Base-by-base conservation (phyloP, 2,329 filamentous ascomycete genomes). In the Aulographum hederae region DNA sequence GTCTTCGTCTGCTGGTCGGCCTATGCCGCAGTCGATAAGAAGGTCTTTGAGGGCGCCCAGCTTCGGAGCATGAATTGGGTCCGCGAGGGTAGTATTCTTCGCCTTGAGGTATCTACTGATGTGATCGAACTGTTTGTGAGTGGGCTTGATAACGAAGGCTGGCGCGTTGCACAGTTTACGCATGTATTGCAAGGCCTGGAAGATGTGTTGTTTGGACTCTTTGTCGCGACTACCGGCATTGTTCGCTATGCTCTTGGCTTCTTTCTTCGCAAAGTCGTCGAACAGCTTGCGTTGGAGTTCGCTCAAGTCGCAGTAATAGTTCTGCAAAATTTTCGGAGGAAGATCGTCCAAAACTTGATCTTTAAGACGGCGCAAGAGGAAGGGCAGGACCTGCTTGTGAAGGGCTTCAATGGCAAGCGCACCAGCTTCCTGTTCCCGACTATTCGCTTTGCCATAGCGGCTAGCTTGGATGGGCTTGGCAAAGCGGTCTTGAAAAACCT, bases 151-250 rank as follows among this genome's bases (percentile, higher is more conserved):
- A 6, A 98, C 89, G 41, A 98, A 66, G 0, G 89, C 84, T 0
- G 89, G 89, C 3, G 89, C 94, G 51, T 98, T 98, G 67, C 89
- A 98, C 4, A 98, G 70, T 58, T 95, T 95, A 38, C 91, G 82
- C 91, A 98, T 98, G 57, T 98, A 98, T 51, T 98, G 91, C 28
- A 98, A 58, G 3, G 91, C 89, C 52, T 95, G 86, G 77, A 98
- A 98, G 43, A 98, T 98, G 53, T 98, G 89, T 51, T 92, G 80
- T 53, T 98, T 98, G 41, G 84, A 76, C 39, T 92, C 81, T 50
- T 91, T 92, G 47, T 94, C 86, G 17, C 78, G 74, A 18, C 73
- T 74, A 11, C 78, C 75, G 10, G 86, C 82, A 48, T 91, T 82
- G 18, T 82, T 73, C 27, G 79, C 73, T 20, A 98, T 68, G 39